Evolutionary conservation across 139 green algal species (phyloP).

Genomic region (Penium margaritaceum): DNA sequence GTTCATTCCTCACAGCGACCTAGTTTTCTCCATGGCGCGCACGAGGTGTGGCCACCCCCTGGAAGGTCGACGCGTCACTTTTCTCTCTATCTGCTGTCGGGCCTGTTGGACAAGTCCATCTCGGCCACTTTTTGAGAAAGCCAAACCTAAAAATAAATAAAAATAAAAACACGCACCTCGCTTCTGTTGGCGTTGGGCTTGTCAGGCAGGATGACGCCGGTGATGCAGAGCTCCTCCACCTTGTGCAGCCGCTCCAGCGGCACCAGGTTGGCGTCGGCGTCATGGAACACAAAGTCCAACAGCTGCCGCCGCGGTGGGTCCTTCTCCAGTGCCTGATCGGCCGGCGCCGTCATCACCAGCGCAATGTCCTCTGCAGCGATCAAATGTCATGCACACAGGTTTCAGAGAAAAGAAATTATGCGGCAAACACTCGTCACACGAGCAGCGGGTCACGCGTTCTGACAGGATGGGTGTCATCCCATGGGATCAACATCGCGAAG

Average conservation of each 20-base stretch:
- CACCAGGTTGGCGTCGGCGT: neutral
- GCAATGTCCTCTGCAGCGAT: neutral
- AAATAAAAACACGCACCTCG: no score
- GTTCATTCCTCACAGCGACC: no score
- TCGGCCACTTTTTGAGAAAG: no score
- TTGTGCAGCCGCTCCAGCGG: neutral
- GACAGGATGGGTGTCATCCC: neutral
- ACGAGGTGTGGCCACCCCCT: no score
- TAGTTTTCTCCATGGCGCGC: no score
- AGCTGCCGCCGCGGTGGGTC: neutral
- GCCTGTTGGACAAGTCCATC: no score
- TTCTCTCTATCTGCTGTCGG: no score
- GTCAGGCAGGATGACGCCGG: neutral
- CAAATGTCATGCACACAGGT: neutral
- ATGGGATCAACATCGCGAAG: neutral
- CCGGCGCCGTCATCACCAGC: neutral
- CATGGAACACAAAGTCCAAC: slow-evolving; percentile 2
- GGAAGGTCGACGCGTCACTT: no score
- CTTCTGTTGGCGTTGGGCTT: no score
- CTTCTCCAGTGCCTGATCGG: neutral
- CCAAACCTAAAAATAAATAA: no score
- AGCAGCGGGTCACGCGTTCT: no score
- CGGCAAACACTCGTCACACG: neutral
- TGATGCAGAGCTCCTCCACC: neutral
- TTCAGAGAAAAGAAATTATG: neutral